Percentiles rank a stretch among this genome's conserved stretches.
Conservation (phyloP, 352 stramenopile genomes). For the Pythium guiyangense region DNA sequence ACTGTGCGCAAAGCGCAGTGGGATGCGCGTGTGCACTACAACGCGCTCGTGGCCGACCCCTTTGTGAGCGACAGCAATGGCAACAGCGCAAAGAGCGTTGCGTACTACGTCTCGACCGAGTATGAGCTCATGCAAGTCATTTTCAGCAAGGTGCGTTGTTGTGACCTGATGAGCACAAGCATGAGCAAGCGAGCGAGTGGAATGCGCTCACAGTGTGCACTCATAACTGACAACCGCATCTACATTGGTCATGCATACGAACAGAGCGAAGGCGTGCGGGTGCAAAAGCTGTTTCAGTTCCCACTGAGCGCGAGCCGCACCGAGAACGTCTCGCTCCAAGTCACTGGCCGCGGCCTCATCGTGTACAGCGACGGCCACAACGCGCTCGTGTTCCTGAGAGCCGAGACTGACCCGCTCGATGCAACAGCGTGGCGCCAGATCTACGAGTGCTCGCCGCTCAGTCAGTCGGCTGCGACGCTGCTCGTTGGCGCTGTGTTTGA, state of each 20-base stretch:
- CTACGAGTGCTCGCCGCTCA: slow-evolving; percentile 52
- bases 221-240: background rate
- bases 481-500: slow-evolving; percentile 48
- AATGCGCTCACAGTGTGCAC: background rate
- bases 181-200: no score
- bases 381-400: slow-evolving; percentile 46
- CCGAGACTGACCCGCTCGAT: slow-evolving; percentile 15
- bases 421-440: slow-evolving; percentile 31
- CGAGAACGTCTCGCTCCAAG: slow-evolving; percentile 61
- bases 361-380: slow-evolving; percentile 62
- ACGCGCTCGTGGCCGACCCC: slow-evolving; percentile 50
- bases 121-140: slow-evolving; percentile 62
- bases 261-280: slow-evolving; percentile 19
- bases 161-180: background rate
- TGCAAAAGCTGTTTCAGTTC: slow-evolving; percentile 34
- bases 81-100: slow-evolving; percentile 21
- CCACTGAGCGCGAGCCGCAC: slow-evolving; percentile 27
- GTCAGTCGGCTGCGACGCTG: slow-evolving; percentile 24
- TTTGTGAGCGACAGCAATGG: slow-evolving; percentile 35
- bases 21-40: slow-evolving; percentile 68
- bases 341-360: slow-evolving; percentile 53
- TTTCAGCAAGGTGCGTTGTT: slow-evolving; percentile 18
- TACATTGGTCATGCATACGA: background rate
- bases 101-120: slow-evolving; percentile 61
- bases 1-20: slow-evolving; percentile 70